phyloP scores from a whole-genome alignment of 768 basidiomycete species.

The Chalciporus pseudorubinellus region DNA sequence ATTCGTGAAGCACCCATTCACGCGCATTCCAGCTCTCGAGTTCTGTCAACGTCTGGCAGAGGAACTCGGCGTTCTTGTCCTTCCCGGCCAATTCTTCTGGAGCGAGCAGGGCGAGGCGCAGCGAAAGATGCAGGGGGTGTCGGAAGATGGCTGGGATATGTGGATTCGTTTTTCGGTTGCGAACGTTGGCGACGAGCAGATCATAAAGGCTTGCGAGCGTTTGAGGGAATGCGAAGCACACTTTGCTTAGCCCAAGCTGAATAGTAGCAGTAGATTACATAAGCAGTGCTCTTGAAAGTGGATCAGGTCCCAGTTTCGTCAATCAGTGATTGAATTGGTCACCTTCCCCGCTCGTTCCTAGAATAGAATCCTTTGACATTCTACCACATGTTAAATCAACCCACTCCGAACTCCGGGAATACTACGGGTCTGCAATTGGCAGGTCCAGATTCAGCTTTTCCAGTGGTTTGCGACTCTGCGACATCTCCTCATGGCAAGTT shows the following conservation, averaged over 20 bases:
- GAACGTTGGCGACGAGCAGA: slow-evolving; percentile 67
- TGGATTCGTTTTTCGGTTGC: slow-evolving; percentile 83
- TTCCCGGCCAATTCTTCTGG: slow-evolving; percentile 67
- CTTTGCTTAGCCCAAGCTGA: slow-evolving; percentile 33
- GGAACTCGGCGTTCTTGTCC: slow-evolving; percentile 60
- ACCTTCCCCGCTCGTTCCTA: no score
- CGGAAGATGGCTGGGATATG: slow-evolving; percentile 43
- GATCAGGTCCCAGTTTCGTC: no score
- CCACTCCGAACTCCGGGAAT: no score
- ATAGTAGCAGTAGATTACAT: no score
- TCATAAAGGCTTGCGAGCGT: slow-evolving; percentile 51
- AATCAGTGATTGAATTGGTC: no score
- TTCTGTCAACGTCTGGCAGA: slow-evolving; percentile 60
- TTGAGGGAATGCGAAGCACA: slow-evolving; percentile 37
- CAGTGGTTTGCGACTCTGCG: no score
- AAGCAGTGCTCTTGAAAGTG: no score
- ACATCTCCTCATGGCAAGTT: no score
- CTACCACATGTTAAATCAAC: no score
- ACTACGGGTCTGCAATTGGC: no score
- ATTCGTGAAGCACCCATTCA: slow-evolving; percentile 69
- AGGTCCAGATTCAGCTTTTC: no score
- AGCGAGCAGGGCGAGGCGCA: slow-evolving; percentile 14
- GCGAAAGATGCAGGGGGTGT: slow-evolving; percentile 19
- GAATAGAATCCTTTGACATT: no score
- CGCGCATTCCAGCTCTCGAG: slow-evolving; percentile 41